A percentile compares a stretch with the other conserved stretches of the same genome.
Evolutionary conservation across 1,139 yeast species (phyloP).

Genomic region (Yamadazyma membranifaciens): DNA sequence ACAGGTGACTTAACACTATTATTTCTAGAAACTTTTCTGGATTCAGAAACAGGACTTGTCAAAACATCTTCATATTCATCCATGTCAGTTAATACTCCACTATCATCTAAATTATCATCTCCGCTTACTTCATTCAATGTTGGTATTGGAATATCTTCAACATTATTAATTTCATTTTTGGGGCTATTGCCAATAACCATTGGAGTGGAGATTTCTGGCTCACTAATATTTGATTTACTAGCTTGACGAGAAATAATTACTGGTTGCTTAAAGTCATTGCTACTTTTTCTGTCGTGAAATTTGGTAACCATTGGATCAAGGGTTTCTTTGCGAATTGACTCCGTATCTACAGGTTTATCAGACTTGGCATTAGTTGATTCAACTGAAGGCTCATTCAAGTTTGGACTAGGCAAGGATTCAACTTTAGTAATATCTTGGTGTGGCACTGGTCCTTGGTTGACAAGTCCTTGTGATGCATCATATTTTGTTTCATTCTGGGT

Average conservation of each 20-base stretch:
- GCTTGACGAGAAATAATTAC: slow-evolving; percentile 2
- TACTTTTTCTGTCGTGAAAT: neutral
- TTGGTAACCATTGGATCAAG: too few species aligned
- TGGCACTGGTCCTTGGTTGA: neutral
- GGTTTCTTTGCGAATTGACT: neutral
- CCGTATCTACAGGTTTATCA: neutral
- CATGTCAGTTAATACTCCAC: slow-evolving; percentile 5
- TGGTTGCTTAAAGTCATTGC: slow-evolving; percentile 6
- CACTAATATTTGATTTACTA: slow-evolving; percentile 4
- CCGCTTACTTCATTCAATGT: slow-evolving; percentile 14
- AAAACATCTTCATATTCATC: slow-evolving; percentile 10
- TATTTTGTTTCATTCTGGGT: slow-evolving; percentile 9
- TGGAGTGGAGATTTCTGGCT: slow-evolving; percentile 4
- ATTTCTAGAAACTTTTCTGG: slow-evolving; percentile 1
- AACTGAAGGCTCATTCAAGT: neutral
- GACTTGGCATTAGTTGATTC: too few species aligned
- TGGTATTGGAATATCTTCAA: slow-evolving; percentile 13
- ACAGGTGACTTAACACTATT: slow-evolving; percentile 1
- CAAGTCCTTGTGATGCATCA: neutral
- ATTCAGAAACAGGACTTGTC: slow-evolving; percentile 3
- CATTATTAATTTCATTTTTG: neutral
- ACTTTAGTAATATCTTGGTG: too few species aligned
- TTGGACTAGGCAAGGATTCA: slow-evolving; percentile 3
- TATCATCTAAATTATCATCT: slow-evolving; percentile 13
- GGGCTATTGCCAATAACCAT: slow-evolving; percentile 1